Percentiles rank a stretch among this genome's conserved stretches.
Conservation (phyloP, 345 rosid genomes). For the Syzygium aromaticum region DNA sequence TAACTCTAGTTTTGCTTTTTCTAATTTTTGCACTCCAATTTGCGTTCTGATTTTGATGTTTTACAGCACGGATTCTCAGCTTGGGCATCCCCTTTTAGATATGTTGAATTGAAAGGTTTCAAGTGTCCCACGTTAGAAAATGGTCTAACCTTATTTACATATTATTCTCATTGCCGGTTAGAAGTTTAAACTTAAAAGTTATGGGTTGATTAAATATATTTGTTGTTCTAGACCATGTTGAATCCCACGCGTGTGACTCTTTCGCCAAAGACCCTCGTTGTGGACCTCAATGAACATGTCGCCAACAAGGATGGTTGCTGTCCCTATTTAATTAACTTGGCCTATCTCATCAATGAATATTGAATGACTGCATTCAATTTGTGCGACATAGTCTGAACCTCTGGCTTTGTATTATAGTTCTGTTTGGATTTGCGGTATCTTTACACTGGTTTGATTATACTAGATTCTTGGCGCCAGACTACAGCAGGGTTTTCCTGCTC, state of each 20-base stretch:
- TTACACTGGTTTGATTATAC: neutral
- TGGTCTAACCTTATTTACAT: neutral
- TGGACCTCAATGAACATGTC: neutral
- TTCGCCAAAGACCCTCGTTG: neutral
- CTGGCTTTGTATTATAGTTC: neutral
- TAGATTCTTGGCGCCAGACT: neutral
- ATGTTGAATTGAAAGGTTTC: neutral
- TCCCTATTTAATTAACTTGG: neutral
- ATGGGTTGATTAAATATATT: neutral
- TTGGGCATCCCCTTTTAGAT: too few relatives aligned
- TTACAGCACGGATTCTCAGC: neutral
- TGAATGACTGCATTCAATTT: neutral
- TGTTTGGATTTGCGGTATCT: neutral
- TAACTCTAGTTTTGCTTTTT: neutral
- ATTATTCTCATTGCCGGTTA: fast-evolving
- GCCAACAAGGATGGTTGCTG: neutral
- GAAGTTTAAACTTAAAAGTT: neutral
- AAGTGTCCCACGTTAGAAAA: neutral
- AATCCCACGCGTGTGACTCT: neutral
- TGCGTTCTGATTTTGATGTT: neutral
- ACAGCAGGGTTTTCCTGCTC: neutral
- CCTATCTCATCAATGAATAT: neutral
- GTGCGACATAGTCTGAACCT: neutral
- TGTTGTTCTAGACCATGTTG: too few relatives aligned
- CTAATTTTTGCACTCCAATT: neutral